Base-by-base conservation (phyloP, 192 early-diverging fungal species). In the Coemansia erecta region DNA sequence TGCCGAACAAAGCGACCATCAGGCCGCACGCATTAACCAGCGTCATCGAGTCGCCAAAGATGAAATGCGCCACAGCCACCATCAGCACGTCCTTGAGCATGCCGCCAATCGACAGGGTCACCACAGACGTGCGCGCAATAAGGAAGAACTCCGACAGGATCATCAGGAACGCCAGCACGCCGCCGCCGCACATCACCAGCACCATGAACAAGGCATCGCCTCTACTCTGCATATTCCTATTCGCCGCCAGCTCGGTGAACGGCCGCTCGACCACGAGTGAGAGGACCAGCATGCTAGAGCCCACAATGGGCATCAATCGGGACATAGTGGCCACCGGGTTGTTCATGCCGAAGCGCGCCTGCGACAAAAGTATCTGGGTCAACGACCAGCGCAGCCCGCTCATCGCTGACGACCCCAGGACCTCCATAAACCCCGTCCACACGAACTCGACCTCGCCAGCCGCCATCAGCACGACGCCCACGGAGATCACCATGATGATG, bases 331-430 rank as follows among this genome's bases (percentile, higher is more conserved):
- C 93, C 15, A 95, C 70, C 1, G 95, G 95, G 65, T 95, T 94
- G 61, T 85, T 88, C 76, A 95, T 85, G 37, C 91, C 90, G 59
- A 91, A 84, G 46, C 77, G 73, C 52, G 85, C 85, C 43, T 85
- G 83, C 44, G 86, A 81, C 15, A 98, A 70, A 13, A 98, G 70
- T 5, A 95, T 78, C 63, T 95, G 91, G 0, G 92, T 95, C 53
- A 95, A 76, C 10, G 90, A 84, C 95, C 93, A 95, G 33, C 95
- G 84, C 46, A 95, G 70, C n/a, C 95, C 95, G 59, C 90, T 85
- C 56, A 93, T 77, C 1, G 89, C 84, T 21, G 92, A 85, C 1
- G 93, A 91, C 7, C 73, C 58, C 68, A 94, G 90, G 26, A 88
- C 92, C 58, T 90, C 81, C 12, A 91, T 39, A 65, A 92, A 90